Percentiles rank a stretch among this genome's conserved stretches.
Evolutionary conservation across 2,329 filamentous ascomycete genomes (phyloP).

Genomic region (Elsinoe batatas): DNA sequence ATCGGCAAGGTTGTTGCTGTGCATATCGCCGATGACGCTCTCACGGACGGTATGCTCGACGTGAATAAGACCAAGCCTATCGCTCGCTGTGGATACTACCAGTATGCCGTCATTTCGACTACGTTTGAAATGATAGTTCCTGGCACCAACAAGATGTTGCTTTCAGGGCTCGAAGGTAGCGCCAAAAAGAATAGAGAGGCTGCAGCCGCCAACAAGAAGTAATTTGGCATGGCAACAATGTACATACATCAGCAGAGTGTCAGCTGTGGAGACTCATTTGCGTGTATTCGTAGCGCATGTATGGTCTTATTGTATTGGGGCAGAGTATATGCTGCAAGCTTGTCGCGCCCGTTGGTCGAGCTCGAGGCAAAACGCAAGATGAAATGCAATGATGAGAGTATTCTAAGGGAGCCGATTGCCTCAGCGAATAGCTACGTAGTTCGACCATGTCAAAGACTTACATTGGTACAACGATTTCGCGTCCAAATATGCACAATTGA

Average conservation of each 20-base stretch:
- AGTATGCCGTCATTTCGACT: slow-evolving; percentile 47
- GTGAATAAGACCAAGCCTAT: slow-evolving; percentile 49
- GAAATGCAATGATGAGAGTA: no score
- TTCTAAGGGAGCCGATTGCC: no score
- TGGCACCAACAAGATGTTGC: slow-evolving; percentile 23
- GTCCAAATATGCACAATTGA: no score
- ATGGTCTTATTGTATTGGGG: no score
- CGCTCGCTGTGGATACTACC: slow-evolving; percentile 50
- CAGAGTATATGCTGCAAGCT: no score
- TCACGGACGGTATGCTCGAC: slow-evolving; percentile 48
- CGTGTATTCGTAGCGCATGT: no score
- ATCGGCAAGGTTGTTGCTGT: slow-evolving; percentile 49
- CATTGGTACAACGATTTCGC: no score
- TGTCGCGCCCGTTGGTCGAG: no score
- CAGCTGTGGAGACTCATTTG: no score
- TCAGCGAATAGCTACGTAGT: no score
- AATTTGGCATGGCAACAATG: neutral
- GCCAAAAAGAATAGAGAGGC: slow-evolving; percentile 18
- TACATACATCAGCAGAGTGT: neutral
- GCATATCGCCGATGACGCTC: slow-evolving; percentile 45
- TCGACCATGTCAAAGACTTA: no score
- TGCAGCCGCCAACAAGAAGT: neutral
- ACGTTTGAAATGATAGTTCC: slow-evolving; percentile 49
- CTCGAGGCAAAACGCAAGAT: no score
- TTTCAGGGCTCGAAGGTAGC: slow-evolving; percentile 28